These are phyloP conservation scores for Cardamine resedifolia DNA, from an alignment of 345 rosid species.

Conservation along the genomic window DNA sequence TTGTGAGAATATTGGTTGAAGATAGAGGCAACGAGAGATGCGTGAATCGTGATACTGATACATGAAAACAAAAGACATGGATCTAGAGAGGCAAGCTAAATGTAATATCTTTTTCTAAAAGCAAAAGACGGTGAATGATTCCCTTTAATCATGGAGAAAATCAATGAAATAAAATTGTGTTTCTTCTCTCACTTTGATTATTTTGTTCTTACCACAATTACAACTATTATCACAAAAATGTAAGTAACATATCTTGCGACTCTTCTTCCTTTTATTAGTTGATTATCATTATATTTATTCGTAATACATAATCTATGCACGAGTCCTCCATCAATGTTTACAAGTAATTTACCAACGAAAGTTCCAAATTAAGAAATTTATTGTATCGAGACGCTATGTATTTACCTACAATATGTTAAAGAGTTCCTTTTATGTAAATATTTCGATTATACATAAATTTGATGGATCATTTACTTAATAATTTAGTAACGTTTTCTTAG, in stretches of 20 bases:
- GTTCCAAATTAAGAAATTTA: constrained; percentile 9
- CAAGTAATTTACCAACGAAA: constrained; percentile 18
- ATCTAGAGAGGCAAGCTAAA: constrained; percentile 22
- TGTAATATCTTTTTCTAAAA: neutral
- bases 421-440: neutral
- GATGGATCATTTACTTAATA: constrained; percentile 13
- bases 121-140: neutral
- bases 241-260: constrained; percentile 3
- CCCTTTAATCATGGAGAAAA: constrained; percentile 29
- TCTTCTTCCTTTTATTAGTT: neutral
- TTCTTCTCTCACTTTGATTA: constrained; percentile 1
- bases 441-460: neutral
- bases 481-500: constrained; percentile 9
- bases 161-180: neutral
- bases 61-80: constrained; percentile 14
- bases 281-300: neutral
- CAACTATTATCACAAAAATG: constrained; percentile 11
- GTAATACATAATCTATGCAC: neutral
- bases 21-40: constrained; percentile 22
- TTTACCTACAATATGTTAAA: neutral
- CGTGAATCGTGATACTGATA: constrained; percentile 34
- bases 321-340: constrained; percentile 7
- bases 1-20: constrained; percentile 13
- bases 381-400: neutral
- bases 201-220: constrained; percentile 12